Evolutionary conservation across 2,329 filamentous ascomycete genomes (phyloP).

Genomic region (Trichoderma semiorbis): DNA sequence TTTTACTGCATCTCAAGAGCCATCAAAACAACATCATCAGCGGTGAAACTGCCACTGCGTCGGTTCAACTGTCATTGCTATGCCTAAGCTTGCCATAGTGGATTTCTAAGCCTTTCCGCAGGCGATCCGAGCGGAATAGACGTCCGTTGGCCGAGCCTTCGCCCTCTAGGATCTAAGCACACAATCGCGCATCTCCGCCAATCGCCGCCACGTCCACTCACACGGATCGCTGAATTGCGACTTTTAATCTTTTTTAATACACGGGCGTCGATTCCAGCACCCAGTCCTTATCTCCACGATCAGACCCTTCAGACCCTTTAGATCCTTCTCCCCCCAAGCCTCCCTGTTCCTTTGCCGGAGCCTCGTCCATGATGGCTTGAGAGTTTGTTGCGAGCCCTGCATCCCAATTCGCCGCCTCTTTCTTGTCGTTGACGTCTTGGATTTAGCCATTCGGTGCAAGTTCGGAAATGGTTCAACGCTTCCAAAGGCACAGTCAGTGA

Average conservation of each 20-base stretch:
- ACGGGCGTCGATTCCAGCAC: background rate
- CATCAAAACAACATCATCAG: background rate
- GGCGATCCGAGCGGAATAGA: background rate
- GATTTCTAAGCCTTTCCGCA: slow-evolving; percentile 8
- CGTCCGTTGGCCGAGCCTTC: slow-evolving; percentile 1
- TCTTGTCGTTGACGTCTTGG: background rate
- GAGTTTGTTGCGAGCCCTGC: background rate
- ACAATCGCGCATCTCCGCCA: slow-evolving; percentile 13
- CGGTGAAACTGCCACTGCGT: background rate
- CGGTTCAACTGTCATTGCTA: background rate
- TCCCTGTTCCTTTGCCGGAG: background rate
- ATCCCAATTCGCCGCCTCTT: background rate
- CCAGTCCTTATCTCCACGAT: slow-evolving; percentile 11
- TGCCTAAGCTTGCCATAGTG: background rate
- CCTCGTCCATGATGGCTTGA: background rate
- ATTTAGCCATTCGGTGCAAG: background rate
- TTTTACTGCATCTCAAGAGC: background rate
- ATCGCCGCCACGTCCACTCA: slow-evolving; percentile 13
- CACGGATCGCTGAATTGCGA: slow-evolving; percentile 11
- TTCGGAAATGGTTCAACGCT: slow-evolving; percentile 9
- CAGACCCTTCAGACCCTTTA: background rate
- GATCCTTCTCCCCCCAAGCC: background rate
- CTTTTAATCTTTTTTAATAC: slow-evolving; percentile 3
- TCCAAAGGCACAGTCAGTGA: background rate
- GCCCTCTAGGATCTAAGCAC: slow-evolving; percentile 16